phyloP scores from a whole-genome alignment of 2,329 filamentous ascomycete genomes.

The Daldinia sp. region DNA sequence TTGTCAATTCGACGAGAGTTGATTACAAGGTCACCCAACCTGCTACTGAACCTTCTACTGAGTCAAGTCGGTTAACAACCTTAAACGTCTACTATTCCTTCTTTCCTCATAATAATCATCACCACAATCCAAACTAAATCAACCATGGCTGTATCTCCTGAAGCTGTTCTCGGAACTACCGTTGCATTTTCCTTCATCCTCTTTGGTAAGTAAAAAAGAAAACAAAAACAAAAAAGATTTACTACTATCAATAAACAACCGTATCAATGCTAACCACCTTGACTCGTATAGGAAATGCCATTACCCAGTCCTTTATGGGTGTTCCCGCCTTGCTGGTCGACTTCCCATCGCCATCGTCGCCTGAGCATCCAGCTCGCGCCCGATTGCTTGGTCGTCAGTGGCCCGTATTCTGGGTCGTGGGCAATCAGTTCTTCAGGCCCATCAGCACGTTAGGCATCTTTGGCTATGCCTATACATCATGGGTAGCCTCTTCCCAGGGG shows the following conservation, averaged over 20 bases:
- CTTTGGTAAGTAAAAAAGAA: constrained; percentile 53
- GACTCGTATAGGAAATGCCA: constrained; percentile 59
- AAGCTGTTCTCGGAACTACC: constrained; percentile 59
- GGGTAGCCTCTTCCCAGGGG: constrained; percentile 45
- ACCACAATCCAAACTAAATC: background rate
- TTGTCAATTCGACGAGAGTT: background rate
- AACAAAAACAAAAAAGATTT: background rate
- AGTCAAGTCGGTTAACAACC: background rate
- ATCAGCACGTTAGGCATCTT: constrained; percentile 62
- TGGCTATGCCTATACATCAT: constrained; percentile 60
- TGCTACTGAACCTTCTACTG: no score
- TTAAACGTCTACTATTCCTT: background rate
- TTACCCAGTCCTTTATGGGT: constrained; percentile 65
- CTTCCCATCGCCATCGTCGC: constrained; percentile 57
- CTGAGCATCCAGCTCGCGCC: constrained; percentile 57
- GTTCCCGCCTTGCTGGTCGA: constrained; percentile 62
- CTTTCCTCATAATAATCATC: background rate
- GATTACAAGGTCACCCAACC: background rate
- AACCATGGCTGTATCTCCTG: constrained; percentile 38
- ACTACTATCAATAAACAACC: background rate
- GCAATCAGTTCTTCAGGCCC: constrained; percentile 64
- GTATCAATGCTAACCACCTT: constrained; percentile 13
- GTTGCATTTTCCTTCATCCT: constrained; percentile 63
- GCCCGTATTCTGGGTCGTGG: constrained; percentile 63
- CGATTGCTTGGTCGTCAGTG: constrained; percentile 62